Conservation (phyloP, 2,329 filamentous ascomycete genomes). For the Fusarium penzigii region DNA sequence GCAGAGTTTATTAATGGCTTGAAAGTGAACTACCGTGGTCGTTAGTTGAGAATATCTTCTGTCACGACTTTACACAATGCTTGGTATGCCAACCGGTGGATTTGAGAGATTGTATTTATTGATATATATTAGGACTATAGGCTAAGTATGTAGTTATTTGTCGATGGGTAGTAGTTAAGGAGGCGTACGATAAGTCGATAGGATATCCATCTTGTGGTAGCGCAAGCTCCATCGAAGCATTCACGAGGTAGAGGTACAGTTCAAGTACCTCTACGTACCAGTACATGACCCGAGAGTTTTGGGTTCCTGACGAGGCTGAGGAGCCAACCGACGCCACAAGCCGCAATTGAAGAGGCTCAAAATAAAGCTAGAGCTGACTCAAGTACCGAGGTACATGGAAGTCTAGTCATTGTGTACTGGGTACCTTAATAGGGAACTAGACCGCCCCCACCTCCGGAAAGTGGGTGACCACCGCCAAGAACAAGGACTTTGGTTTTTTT, state of each 20-base stretch:
- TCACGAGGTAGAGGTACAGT: neutral
- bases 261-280: neutral
- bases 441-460: conserved; percentile 9
- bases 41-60: too few species aligned
- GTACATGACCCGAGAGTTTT: conserved; percentile 8
- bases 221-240: too few species aligned
- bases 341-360: neutral
- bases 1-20: conserved; percentile 15
- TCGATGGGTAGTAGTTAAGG: too few species aligned
- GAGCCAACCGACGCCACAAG: neutral
- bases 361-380: conserved; percentile 1
- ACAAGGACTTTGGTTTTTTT: conserved; percentile 9
- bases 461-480: conserved; percentile 3
- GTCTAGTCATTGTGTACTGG: too few species aligned
- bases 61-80: too few species aligned
- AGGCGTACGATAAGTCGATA: too few species aligned
- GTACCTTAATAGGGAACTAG: conserved; percentile 15
- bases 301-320: conserved; percentile 11
- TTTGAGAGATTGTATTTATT: too few species aligned
- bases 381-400: too few species aligned
- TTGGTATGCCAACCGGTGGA: too few species aligned
- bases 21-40: conserved; percentile 1
- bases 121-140: too few species aligned
- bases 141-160: too few species aligned
- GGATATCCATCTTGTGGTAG: too few species aligned